A percentile compares a stretch with the other conserved stretches of the same genome.
Conservation (phyloP, 441 rosid species). For the Breynia disticha region DNA sequence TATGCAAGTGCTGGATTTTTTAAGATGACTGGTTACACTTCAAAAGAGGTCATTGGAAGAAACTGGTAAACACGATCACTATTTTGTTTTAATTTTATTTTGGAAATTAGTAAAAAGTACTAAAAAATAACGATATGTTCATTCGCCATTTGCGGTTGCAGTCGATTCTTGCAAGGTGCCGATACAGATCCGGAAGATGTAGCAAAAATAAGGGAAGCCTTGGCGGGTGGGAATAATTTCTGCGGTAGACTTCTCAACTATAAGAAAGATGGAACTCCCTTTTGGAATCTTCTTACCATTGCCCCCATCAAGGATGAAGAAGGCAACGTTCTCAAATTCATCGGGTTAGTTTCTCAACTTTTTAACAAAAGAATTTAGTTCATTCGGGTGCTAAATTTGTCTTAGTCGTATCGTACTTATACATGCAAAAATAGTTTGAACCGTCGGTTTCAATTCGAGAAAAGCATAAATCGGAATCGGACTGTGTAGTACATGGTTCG, state of each 20-base stretch:
- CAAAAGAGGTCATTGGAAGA: constrained; percentile 86
- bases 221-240: constrained; percentile 48
- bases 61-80: constrained; percentile 44
- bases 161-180: constrained; percentile 89
- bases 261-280: constrained; percentile 87
- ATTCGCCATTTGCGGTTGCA: constrained; percentile 18
- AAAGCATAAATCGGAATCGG: no score
- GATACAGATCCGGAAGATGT: constrained; percentile 81
- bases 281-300: constrained; percentile 96
- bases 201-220: constrained; percentile 61
- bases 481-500: no score
- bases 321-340: constrained; percentile 75
- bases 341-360: constrained; percentile 52
- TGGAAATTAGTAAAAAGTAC: background rate
- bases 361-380: background rate
- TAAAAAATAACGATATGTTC: background rate
- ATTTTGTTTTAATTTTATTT: background rate
- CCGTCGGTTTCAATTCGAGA: no score
- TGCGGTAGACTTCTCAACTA: constrained; percentile 90
- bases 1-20: constrained; percentile 97
- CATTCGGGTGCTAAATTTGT: no score
- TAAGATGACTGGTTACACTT: constrained; percentile 90
- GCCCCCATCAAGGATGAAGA: constrained; percentile 84
- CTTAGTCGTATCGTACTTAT: no score
- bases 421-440: no score